Evolutionary conservation across 192 early-diverging fungal species (phyloP).

Genomic region (Linnemannia exigua): DNA sequence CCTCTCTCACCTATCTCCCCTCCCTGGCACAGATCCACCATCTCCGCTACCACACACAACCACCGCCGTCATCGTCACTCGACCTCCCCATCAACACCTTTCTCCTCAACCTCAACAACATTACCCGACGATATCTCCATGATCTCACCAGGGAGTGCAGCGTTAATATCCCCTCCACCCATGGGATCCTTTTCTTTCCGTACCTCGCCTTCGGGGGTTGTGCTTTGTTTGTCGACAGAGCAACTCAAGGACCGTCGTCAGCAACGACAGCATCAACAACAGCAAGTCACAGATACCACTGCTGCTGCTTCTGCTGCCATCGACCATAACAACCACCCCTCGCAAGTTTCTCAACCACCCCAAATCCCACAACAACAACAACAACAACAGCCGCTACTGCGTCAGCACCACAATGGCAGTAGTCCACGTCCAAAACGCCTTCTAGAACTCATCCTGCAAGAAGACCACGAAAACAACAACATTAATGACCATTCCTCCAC

Average conservation of each 20-base stretch:
- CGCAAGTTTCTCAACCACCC: background rate
- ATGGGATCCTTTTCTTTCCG: background rate
- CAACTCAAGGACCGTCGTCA: background rate
- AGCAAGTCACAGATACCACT: too few relatives aligned
- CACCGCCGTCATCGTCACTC: background rate
- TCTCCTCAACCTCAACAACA: background rate
- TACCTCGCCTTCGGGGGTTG: background rate
- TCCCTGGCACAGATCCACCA: too few relatives aligned
- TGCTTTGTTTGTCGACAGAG: background rate
- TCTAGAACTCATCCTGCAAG: background rate
- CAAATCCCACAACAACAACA: background rate
- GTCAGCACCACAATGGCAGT: background rate
- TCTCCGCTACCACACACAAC: background rate
- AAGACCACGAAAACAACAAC: background rate
- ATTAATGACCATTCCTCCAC: background rate
- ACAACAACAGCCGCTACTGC: too few relatives aligned
- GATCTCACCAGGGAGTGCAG: background rate
- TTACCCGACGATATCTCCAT: background rate
- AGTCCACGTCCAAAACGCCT: background rate
- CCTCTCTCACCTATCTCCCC: too few relatives aligned
- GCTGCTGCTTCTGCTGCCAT: too few relatives aligned
- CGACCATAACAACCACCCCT: too few relatives aligned
- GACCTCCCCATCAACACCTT: background rate
- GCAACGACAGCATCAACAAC: background rate
- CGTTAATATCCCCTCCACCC: background rate